A percentile compares a stretch with the other conserved stretches of the same genome.
Evolutionary conservation across 768 basidiomycete genomes (phyloP).

Genomic region (Chiua virens): DNA sequence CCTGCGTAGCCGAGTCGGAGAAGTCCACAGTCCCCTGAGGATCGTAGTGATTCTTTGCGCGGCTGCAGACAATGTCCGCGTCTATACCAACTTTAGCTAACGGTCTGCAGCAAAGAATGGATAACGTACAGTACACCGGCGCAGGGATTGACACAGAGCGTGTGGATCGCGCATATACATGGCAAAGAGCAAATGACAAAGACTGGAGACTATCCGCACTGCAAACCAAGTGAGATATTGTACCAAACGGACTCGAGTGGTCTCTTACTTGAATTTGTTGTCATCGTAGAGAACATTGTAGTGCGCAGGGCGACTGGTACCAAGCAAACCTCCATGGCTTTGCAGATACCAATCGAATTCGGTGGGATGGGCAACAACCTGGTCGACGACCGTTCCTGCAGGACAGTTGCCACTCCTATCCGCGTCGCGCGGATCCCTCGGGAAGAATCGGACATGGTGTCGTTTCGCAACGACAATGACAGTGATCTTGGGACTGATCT

Average conservation of each 20-base stretch:
- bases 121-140: constrained; percentile 70
- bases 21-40: constrained; percentile 58
- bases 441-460: constrained; percentile 54
- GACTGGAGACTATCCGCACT: constrained; percentile 71
- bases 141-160: constrained; percentile 83
- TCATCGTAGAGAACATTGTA: constrained; percentile 47
- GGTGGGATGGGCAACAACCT: constrained; percentile 64
- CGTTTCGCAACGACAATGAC: constrained; percentile 76
- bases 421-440: constrained; percentile 39
- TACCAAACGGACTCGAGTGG: background rate
- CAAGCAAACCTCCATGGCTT: constrained; percentile 74
- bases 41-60: constrained; percentile 80
- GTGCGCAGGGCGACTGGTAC: constrained; percentile 70
- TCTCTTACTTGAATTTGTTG: constrained; percentile 56
- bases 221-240: constrained; percentile 8
- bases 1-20: constrained; percentile 56
- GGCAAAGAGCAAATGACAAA: constrained; percentile 72
- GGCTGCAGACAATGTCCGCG: constrained; percentile 73
- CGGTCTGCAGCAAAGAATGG: background rate
- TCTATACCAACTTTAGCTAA: constrained; percentile 41
- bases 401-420: constrained; percentile 73
- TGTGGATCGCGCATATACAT: constrained; percentile 78
- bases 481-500: constrained; percentile 66
- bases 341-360: constrained; percentile 81
- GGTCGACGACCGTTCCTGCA: constrained; percentile 78